These are phyloP conservation scores for Blastocystis sp. DNA, from an alignment of 352 stramenopile genomes.

Conservation along the genomic window DNA sequence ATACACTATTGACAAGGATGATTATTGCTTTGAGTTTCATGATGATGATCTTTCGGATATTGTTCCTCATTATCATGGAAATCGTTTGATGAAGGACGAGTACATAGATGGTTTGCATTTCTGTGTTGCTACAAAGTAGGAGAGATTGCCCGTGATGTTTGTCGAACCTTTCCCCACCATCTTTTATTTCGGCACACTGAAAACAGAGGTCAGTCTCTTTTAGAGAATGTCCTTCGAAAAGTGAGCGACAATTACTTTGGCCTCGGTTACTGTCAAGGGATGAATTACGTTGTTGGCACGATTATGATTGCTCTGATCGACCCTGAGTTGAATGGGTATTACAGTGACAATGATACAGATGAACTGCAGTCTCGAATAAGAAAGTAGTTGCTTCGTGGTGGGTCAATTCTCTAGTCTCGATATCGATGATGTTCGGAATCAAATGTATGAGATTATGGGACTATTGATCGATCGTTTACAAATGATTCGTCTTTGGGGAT, in stretches of 20 bases:
- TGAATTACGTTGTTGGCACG: conserved; percentile 39
- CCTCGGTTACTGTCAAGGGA: conserved; percentile 47
- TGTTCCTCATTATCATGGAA: conserved; percentile 32
- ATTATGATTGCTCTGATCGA: conserved; percentile 24
- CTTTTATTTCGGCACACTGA: conserved; percentile 52
- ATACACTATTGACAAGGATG: neutral
- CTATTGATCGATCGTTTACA: conserved; percentile 32
- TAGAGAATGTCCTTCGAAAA: conserved; percentile 49
- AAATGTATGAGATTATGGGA: conserved; percentile 21
- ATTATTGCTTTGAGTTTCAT: conserved; percentile 34
- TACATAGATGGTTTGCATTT: conserved; percentile 33
- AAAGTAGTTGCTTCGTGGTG: neutral
- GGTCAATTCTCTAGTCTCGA: neutral
- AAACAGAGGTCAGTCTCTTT: neutral
- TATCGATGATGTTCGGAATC: neutral
- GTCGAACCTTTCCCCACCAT: conserved; percentile 45
- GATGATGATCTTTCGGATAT: conserved; percentile 7
- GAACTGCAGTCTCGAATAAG: neutral
- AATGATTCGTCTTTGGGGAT: conserved; percentile 43
- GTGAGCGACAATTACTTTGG: conserved; percentile 53
- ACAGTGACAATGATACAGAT: conserved; percentile 47
- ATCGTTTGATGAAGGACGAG: conserved; percentile 52
- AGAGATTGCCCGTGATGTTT: conserved; percentile 50
- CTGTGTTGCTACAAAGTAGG: neutral
- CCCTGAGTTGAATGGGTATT: conserved; percentile 53